Evolutionary conservation across 345 rosid species (phyloP), one percentile per base, ranked within the genome.

Genomic region (Boechera divaricarpa): DNA sequence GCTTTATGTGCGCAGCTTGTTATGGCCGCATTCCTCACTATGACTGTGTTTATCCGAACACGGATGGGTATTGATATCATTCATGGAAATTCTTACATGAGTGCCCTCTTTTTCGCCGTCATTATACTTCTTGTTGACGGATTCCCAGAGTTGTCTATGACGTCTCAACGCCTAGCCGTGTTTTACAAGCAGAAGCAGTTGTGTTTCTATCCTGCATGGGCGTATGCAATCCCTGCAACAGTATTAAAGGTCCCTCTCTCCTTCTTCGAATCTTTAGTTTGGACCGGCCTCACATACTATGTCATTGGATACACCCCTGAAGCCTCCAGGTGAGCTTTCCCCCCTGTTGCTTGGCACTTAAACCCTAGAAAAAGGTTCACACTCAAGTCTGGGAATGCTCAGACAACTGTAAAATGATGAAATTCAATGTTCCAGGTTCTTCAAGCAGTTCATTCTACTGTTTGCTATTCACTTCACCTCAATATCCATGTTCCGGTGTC

Each of bases 131-230:
- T 91, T 89, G 93, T 89, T 75, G 90, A 91, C 39, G 96, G 96
- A 11, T 84, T 91, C 81, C 79, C 97, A 15, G 98, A 94, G 84
- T 86, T 94, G 15, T 70, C 89, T 4, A 71, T 94, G 96, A 83
- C 92, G 56, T 87, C 87, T 76, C 61, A 85, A 82, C 90, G 91
- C 42, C 90, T 91, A 67, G 94, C 94, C 3, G 91, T 94, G 79
- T 94, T 94, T 81, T 94, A 87, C 90, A 94, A 94, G 87, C 97
- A 94, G 74, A 86, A 94, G 72, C 93, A 94, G 80, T 78, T 87
- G 63, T 87, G 87, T 45, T 94, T 91, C 81, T 94, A 80, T 77
- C 97, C 98, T 61, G 28, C 96, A 15, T 94, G 98, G 98, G 90
- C 97, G 36, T 94, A 91, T 78, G 87, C 94, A 61, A 77, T 91